Base-by-base conservation (phyloP, 495 filamentous ascomycete genomes). In the Podospora sp. region DNA sequence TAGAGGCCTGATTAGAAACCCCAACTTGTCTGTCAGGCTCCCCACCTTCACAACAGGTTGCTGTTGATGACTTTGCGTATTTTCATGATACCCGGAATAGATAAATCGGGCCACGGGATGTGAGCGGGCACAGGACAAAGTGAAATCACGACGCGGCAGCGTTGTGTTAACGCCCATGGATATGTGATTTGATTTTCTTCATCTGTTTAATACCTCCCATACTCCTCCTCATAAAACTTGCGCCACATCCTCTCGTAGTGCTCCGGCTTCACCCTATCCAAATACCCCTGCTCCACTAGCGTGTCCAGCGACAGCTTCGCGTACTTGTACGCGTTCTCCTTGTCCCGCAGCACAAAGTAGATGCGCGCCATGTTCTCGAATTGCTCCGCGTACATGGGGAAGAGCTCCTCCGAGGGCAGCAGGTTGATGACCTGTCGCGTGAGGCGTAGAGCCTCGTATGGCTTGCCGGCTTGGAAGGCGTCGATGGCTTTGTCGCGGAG, bases 331-430 rank as follows among this genome's bases (percentile, higher is more conserved):
- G 78, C 74, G 46, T 72, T 79, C 69, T 75, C 60, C 65, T 40
- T 69, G 36, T 82, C 77, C 22, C 68, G 51, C 29, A 75, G 55
- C 29, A 77, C 75, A 69, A 68, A 82, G 66, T 76, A 82, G 11
- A 80, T 65, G 21, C 78, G 68, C 49, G 76, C 78, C 58, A 82
- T 65, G 53, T 79, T 78, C 66, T 80, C 79, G 50, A 78, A 80
- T 59, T 78, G 77, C 63, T 79, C 77, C 2, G 72, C 64, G 49
- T 74, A 75, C 60, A 78, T 60, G 6, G 75, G 74, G 20, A 72
- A 72, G 25, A 81, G 72, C 22, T 76, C 73, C 61, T 80, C 78
- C 6, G 62, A 51, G 2, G 70, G 68, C 55, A 80, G 69, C 46
- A 80, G 71, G 21, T 70, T 68, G 0, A 81, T 51, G 1, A 76